Base-by-base conservation (phyloP, 2,329 filamentous ascomycete species). In the Lachnellula occidentalis region DNA sequence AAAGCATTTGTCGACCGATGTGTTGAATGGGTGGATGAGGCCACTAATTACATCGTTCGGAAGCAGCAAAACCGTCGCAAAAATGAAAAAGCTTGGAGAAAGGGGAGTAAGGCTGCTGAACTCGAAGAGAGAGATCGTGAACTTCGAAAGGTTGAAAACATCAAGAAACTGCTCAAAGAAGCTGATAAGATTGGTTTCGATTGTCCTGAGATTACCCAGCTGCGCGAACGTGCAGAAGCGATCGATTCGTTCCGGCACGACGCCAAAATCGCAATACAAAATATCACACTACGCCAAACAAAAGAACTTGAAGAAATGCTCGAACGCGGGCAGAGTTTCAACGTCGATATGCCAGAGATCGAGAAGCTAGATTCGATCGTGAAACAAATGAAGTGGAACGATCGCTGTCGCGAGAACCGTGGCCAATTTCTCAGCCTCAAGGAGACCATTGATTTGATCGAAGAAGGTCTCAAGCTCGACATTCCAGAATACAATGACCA, bases 41-140 rank as follows among this genome's bases (percentile, higher is more conserved):
- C 94, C 61, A 94, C 90, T 66, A 92, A 88, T 69, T 99, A 95
- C 76, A 96, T 92, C 67, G 92, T 94, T 56, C 88, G 94, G 64
- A 99, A 99, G 75, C 92, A 96, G 74, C 92, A 96, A 73, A 95
- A 95, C 68, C 88, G 94, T 59, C 90, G 92, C 58, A 97, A 97
- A 73, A 95, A 88, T 71, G 92, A 96, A 66, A 94, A 90, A 68
- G 82, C 82, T 45, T 94, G 88, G 83, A 88, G 90, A 61, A 86
- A 83, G 65, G 81, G 85, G 53, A 82, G 81, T 49, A 92, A 88
- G 71, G 86, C 85, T 50, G 82, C 87, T 49, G 92, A 96, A 66
- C 79, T 87, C 64, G 94, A 95, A 72, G 90, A 96, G 68, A 82
- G 83, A 58, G 86, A 89, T 66, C 85, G 85, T 62, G 92, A 96